Base-by-base conservation (phyloP, 768 basidiomycete species). In the Trametes cingulata region DNA sequence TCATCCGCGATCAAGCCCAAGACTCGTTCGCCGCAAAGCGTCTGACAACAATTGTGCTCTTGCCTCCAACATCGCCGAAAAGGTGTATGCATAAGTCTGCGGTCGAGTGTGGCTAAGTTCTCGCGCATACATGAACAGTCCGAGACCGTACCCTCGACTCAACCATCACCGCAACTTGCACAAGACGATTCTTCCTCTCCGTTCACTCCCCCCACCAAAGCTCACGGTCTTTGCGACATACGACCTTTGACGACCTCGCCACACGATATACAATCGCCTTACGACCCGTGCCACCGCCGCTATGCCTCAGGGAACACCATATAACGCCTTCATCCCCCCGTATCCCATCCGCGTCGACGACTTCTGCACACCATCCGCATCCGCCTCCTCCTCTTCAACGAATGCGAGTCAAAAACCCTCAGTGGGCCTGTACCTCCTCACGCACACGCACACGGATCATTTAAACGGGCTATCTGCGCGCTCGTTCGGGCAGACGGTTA, bases 401-500 rank as follows among this genome's bases (percentile, higher is more conserved):
- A 43, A 45, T 25, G n/a, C 40, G 3, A 39, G 19, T 66, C 78
- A 59, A 67, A 73, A 42, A 56, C 75, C 9, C 77, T 80, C 5
- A 13, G 61, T 48, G 17, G 70, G 76, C 9, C 72, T 94, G 12
- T 84, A 92, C 70, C 82, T 97, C n/a, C 82, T 97, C 54, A 86
- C 89, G 0, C 94, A 97, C 69, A 91, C 93, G 0, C 95, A 96
- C 74, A 82, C 93, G 0, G 95, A 96, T 73, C 95, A 97, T 69
- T 80, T 93, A 52, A 75, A 74, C 42, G 94, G 95, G 4, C 80
- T 97, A 25, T 80, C 85, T 19, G 82, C 90, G 22, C 84, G 85
- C 58, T 87, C 85, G 0, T 95, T 95, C 68, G 85, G 82, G 2
- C 83, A 85, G 42, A 78, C 76, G 2, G 84, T 97, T 9, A 73